Base-by-base conservation (phyloP, 345 rosid genomes). In the Noccaea caerulescens region DNA sequence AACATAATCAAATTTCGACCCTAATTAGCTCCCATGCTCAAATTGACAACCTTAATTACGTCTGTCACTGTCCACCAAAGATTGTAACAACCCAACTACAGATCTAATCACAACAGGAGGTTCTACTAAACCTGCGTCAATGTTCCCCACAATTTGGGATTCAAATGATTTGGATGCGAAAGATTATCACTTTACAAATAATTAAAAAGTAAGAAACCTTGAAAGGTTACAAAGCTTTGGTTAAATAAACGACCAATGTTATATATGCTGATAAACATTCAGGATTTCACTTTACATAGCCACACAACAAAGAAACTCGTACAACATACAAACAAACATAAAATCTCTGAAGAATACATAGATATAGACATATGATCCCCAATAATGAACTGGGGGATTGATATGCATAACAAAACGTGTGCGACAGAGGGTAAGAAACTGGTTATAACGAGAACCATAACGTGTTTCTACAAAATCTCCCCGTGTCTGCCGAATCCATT, bases 401-500 rank as follows among this genome's bases (percentile, higher is more conserved):
- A 66, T 58, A 41, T 58, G 72, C 46, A 32, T 50, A 60, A 59
- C 3, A 42, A 50, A 2, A 2, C 30, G 30, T 25, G 30, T 25
- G 3, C 1, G 30, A 25, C 2, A 25, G 30, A 3, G 30, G 2
- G 30, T 25, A 1, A 25, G 30, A 1, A 25, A 25, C 2, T 25
- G 30, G 30, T 25, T 25, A 25, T 25, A 25, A 25, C 30, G 30
- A 25, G 30, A 25, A 25, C 30, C 30, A 2, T 25, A 25, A 25
- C 30, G 3, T 25, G 30, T 25, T 25, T 25, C 30, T 25, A 25
- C 30, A 25, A 25, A 25, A 25, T 25, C 30, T 25, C 30, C 30
- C 20, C 20, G 20, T 18, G 20, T 18, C 58, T 38, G 52, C 20
- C 1, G 92, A 76, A 82, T 91, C 98, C 80, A 93, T 18, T 18